phyloP scores from a whole-genome alignment of 1,139 yeast species.

The Kazachstania sp. region DNA sequence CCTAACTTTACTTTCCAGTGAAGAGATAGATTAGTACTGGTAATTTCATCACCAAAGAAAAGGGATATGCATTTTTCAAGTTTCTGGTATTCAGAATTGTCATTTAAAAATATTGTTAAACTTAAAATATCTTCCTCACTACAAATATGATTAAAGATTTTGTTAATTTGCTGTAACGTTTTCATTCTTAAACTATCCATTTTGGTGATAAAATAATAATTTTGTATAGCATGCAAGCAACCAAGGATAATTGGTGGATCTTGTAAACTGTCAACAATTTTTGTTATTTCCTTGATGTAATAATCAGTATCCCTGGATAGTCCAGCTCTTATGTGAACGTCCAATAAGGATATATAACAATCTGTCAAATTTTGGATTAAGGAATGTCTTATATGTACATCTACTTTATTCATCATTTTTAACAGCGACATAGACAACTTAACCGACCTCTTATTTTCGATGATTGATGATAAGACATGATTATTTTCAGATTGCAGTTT shows the following conservation, averaged over 20 bases:
- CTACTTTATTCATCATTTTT: conserved; percentile 23
- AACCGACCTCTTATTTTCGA: conserved; percentile 29
- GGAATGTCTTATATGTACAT: conserved; percentile 34
- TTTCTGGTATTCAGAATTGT: conserved; percentile 17
- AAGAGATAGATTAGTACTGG: conserved; percentile 18
- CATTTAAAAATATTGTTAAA: conserved; percentile 14
- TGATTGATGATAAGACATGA: conserved; percentile 24
- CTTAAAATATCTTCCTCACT: conserved; percentile 24
- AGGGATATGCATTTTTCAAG: conserved; percentile 18
- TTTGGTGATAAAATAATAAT: conserved; percentile 19
- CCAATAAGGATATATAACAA: conserved; percentile 35
- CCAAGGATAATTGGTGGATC: conserved; percentile 29
- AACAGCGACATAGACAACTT: conserved; percentile 30
- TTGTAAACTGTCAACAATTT: conserved; percentile 28
- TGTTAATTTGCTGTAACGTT: conserved; percentile 17
- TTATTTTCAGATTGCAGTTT: conserved; percentile 15
- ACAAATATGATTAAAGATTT: conserved; percentile 21
- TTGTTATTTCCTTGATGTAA: conserved; percentile 41
- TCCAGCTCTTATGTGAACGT: conserved; percentile 40
- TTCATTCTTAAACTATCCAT: conserved; percentile 11
- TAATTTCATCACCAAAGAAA: conserved; percentile 20
- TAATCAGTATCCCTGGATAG: conserved; percentile 46
- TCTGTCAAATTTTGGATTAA: conserved; percentile 33
- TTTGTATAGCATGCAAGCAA: conserved; percentile 17
- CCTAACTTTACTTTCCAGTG: conserved; percentile 29